These are phyloP conservation scores for Psilocybe cyanescens DNA, from an alignment of 768 basidiomycete genomes.

Conservation along the genomic window DNA sequence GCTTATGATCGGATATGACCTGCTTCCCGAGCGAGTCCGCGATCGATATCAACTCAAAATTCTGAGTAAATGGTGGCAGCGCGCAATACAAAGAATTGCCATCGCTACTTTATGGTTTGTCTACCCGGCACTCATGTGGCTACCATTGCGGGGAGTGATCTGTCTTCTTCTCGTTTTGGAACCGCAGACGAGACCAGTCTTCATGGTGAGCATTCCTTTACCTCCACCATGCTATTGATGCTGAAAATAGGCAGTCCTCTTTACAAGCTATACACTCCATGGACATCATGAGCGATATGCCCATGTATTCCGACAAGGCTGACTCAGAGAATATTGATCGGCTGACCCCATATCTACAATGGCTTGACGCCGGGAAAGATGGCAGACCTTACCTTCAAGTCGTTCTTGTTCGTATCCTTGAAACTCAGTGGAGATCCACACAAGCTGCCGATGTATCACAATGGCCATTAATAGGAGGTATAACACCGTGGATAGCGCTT, in stretches of 20 bases:
- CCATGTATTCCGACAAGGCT: background rate
- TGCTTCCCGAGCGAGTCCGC: background rate
- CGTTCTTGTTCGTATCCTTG: background rate
- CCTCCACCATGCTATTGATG: background rate
- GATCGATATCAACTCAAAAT: background rate
- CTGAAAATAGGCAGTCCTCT: background rate
- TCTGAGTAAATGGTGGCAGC: background rate
- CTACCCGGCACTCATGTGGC: slow-evolving; percentile 3
- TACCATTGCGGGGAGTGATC: slow-evolving; percentile 3
- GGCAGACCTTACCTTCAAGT: background rate
- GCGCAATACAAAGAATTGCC: background rate
- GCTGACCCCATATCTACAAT: background rate
- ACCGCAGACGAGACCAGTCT: background rate
- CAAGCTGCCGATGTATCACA: background rate
- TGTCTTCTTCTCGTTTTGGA: background rate
- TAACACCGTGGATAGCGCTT: background rate
- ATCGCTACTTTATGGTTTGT: background rate
- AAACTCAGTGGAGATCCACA: background rate
- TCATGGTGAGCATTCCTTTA: background rate
- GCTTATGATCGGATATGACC: slow-evolving; percentile 1
- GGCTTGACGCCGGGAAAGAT: slow-evolving; percentile 2
- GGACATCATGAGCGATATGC: slow-evolving; percentile 3
- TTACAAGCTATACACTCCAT: background rate
- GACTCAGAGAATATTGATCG: too few relatives aligned
- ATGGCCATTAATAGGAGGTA: background rate